These are phyloP conservation scores for Corrigiola litoralis DNA, from an alignment of 179 eudicot genomes.

Conservation along the genomic window DNA sequence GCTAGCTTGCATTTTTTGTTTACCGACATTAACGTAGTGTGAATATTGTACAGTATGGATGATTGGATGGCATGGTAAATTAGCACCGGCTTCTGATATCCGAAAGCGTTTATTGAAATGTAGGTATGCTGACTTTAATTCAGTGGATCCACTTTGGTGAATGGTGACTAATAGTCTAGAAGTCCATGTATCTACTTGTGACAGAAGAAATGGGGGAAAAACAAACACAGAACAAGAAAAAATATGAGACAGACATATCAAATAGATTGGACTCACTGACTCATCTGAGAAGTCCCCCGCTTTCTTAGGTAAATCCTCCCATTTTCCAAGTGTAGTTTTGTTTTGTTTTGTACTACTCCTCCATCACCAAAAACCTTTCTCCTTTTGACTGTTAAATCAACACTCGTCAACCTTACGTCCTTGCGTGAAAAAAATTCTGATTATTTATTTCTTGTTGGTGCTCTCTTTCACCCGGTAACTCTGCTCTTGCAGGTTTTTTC, in stretches of 20 bases:
- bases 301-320: conserved; percentile 5
- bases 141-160: too few relatives aligned
- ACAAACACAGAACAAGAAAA: too few relatives aligned
- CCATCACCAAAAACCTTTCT: background rate
- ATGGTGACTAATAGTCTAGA: too few relatives aligned
- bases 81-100: too few relatives aligned
- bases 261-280: background rate
- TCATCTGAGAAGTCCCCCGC: conserved; percentile 17
- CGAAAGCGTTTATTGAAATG: too few relatives aligned
- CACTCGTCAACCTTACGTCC: conserved; percentile 7
- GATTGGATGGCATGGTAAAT: too few relatives aligned
- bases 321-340: background rate
- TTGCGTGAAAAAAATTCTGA: background rate
- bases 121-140: too few relatives aligned
- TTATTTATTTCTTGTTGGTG: background rate
- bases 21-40: too few relatives aligned
- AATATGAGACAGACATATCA: background rate
- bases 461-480: background rate
- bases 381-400: background rate
- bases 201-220: too few relatives aligned
- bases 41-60: too few relatives aligned
- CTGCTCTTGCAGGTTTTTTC: conserved; percentile 1
- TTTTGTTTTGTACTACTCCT: background rate
- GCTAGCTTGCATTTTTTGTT: too few relatives aligned
- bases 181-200: too few relatives aligned